A percentile compares a stretch with the other conserved stretches of the same genome.
These are phyloP conservation scores for Pseudocercospora fijiensis DNA, from an alignment of 2,329 filamentous ascomycete species.

Conservation along the genomic window DNA sequence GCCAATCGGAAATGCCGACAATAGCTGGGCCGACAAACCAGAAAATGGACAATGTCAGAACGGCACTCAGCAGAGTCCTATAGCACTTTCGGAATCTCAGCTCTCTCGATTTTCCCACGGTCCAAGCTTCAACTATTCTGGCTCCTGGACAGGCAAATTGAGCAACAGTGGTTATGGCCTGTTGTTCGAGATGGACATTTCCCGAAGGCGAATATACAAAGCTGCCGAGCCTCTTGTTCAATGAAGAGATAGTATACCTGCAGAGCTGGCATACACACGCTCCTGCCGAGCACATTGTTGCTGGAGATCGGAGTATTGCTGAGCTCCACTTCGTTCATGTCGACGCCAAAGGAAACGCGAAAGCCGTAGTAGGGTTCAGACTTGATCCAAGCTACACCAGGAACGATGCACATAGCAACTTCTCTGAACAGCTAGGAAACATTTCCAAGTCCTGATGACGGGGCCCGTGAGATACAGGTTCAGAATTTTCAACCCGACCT, in stretches of 20 bases:
- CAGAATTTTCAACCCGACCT: slow-evolving; percentile 25
- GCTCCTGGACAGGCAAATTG: slow-evolving; percentile 42
- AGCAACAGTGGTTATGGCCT: slow-evolving; percentile 54
- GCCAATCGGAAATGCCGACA: slow-evolving; percentile 44
- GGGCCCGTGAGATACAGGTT: slow-evolving; percentile 7
- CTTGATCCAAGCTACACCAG: slow-evolving; percentile 41
- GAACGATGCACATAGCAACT: slow-evolving; percentile 34
- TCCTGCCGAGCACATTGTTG: slow-evolving; percentile 52
- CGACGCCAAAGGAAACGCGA: slow-evolving; percentile 43
- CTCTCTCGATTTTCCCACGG: slow-evolving; percentile 1
- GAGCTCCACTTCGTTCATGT: slow-evolving; percentile 54
- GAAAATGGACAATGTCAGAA: neutral
- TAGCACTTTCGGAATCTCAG: slow-evolving; percentile 7
- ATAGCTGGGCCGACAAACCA: neutral
- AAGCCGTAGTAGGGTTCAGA: slow-evolving; percentile 50
- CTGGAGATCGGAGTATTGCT: slow-evolving; percentile 45
- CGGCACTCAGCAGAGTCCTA: slow-evolving; percentile 20
- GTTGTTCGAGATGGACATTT: slow-evolving; percentile 45
- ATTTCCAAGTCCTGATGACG: slow-evolving; percentile 29
- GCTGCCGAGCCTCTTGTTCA: slow-evolving; percentile 47
- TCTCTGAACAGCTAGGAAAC: slow-evolving; percentile 43
- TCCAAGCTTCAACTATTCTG: slow-evolving; percentile 36
- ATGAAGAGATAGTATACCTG: slow-evolving; percentile 50
- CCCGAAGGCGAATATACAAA: slow-evolving; percentile 40
- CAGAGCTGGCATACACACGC: slow-evolving; percentile 54